Conservation (phyloP, 306 rosid species). For the Cicer yamashitae region DNA sequence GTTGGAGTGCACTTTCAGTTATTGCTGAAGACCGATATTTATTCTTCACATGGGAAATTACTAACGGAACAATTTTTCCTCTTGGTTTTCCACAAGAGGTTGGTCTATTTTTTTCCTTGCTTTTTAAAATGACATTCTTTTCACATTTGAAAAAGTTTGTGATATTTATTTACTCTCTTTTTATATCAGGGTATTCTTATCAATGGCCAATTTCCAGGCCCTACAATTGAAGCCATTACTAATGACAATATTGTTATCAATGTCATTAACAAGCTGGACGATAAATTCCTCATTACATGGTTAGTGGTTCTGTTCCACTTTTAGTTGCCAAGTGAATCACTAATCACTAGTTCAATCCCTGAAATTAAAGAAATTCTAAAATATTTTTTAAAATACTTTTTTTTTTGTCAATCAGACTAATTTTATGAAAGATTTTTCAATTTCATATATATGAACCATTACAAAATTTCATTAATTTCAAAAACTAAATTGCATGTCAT, state of each 20-base stretch:
- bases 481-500: not conserved
- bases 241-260: slow-evolving; percentile 73
- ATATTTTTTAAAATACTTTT: not conserved
- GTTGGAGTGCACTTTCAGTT: slow-evolving; percentile 52
- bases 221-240: slow-evolving; percentile 72
- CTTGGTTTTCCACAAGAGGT: slow-evolving; percentile 82
- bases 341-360: not conserved
- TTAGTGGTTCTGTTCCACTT: slow-evolving; percentile 37
- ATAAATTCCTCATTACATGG: slow-evolving; percentile 90
- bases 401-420: not conserved
- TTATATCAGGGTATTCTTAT: slow-evolving; percentile 74
- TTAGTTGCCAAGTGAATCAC: not conserved
- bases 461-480: not conserved
- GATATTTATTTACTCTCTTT: not conserved
- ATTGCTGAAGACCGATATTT: slow-evolving; percentile 72
- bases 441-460: too few species aligned
- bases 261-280: slow-evolving; percentile 77
- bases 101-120: not conserved
- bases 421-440: too few species aligned
- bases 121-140: not conserved
- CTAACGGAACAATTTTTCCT: slow-evolving; percentile 69
- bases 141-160: not conserved
- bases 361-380: not conserved
- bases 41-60: slow-evolving; percentile 67
- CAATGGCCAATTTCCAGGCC: slow-evolving; percentile 93